These are phyloP conservation scores for Rhynchosporium graminicola DNA, from an alignment of 2,329 filamentous ascomycete species.

Conservation along the genomic window DNA sequence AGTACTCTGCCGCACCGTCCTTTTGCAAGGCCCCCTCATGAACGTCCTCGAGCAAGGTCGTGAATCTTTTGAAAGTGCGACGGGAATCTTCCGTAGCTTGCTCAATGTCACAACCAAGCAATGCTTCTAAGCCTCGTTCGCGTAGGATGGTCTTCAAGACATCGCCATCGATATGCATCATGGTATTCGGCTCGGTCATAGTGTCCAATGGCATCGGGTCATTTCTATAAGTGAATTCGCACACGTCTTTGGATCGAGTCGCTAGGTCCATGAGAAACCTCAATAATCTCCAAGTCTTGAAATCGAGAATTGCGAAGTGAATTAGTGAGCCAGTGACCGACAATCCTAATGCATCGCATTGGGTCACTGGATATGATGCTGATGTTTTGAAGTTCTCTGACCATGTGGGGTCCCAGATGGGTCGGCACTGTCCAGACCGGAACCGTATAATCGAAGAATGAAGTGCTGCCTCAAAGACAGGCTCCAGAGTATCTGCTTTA, in stretches of 20 bases:
- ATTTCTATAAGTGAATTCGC: conserved; percentile 48
- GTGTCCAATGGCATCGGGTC: conserved; percentile 42
- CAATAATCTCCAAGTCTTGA: conserved; percentile 67
- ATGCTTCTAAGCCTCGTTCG: conserved; percentile 46
- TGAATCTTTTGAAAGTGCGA: conserved; percentile 44
- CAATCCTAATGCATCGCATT: conserved; percentile 59
- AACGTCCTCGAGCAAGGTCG: conserved; percentile 51
- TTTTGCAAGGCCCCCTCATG: conserved; percentile 47
- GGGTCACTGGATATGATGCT: conserved; percentile 22
- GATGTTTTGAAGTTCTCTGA: neutral
- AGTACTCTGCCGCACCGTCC: conserved; percentile 38
- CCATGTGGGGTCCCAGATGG: conserved; percentile 36
- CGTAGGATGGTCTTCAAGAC: conserved; percentile 58
- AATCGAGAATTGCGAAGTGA: conserved; percentile 66
- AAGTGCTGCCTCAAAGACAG: conserved; percentile 59
- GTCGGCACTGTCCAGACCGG: conserved; percentile 51
- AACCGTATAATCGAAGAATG: conserved; percentile 58
- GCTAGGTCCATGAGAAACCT: conserved; percentile 73
- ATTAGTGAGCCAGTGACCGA: conserved; percentile 69
- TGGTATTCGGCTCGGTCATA: conserved; percentile 44
- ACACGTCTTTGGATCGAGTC: conserved; percentile 49
- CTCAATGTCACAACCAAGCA: conserved; percentile 39
- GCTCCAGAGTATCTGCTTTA: conserved; percentile 37
- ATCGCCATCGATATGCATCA: conserved; percentile 69
- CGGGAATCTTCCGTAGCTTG: conserved; percentile 15